Evolutionary conservation across 2,329 filamentous ascomycete species (phyloP), one percentile per base, ranked within the genome.

Genomic region (Pleoardoris graminearum): DNA sequence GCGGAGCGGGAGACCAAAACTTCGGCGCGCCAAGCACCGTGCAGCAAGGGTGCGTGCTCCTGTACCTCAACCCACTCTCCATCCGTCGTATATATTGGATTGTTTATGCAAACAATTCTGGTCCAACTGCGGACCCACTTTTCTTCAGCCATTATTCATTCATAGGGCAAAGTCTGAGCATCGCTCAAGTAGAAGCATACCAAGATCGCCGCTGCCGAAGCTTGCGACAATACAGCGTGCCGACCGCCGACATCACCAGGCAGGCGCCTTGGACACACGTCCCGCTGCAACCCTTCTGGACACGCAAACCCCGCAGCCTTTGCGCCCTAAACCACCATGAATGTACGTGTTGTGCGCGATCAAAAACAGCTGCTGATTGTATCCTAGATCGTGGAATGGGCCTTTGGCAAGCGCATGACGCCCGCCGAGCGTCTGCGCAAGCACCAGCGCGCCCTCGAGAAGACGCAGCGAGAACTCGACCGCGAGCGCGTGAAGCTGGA

Each of bases 321-420:
- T 35, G 43, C 14, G 8, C 30, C 25, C 47, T 49, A 41, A 21
- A 51, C 58, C 67, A 77, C 54, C 62, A 85, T 86, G 84, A 86
- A 87, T 74, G 84, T 85, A 66, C 55, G 80, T 67, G 43, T 44
- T 42, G 58, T 53, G 23, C 48, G 21, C 44, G 29, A 35, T 36
- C 7, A 37, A 14, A 17, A 25, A 29, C 27, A 22, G 30, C 45
- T 25, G 44, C 57, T 53, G 56, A 62, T 52, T 58, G 60, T n/a
- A 66, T 48, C 55, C 51, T 60, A 97, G 90, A 90, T 97, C 72
- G 84, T 99, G 57, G 94, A 99, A 84, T 99, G 94, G 92, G 93
- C 93, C 33, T 99, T 99, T 72, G 94, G 94, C 63, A 97, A 97
- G 84, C 94, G 94, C 76, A 95, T 97, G 85, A 99, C 94, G 81